Evolutionary conservation across 139 green algal species (phyloP).

Genomic region (Chara braunii): DNA sequence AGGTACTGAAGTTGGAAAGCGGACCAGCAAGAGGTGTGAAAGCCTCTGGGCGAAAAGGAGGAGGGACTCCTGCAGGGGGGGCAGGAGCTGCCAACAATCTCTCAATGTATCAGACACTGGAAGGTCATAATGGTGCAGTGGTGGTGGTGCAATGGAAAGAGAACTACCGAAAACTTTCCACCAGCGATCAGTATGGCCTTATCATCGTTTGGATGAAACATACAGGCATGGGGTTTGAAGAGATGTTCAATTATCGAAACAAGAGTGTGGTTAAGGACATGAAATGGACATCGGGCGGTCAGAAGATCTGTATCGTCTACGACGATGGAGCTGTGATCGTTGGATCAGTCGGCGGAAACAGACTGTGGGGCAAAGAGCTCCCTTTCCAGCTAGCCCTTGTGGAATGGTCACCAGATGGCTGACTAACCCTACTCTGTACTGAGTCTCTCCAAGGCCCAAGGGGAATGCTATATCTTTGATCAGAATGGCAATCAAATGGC

Average conservation of each 20-base stretch:
- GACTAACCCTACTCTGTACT: constrained; percentile 56
- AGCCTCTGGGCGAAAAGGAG: too few relatives aligned
- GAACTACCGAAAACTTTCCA: constrained; percentile 68
- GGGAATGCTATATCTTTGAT: constrained; percentile 69
- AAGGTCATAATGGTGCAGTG: constrained; percentile 63
- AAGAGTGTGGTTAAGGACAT: constrained; percentile 64
- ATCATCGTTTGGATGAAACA: constrained; percentile 82
- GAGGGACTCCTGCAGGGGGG: not conserved
- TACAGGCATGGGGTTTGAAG: constrained; percentile 74
- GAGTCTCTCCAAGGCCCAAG: too few relatives aligned
- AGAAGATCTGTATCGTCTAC: constrained; percentile 79
- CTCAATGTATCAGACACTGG: constrained; percentile 67
- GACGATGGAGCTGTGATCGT: constrained; percentile 78
- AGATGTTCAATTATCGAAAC: constrained; percentile 81
- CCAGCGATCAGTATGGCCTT: constrained; percentile 64
- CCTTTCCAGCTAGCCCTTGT: constrained; percentile 53
- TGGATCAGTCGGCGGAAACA: constrained; percentile 63
- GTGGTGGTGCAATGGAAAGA: constrained; percentile 63
- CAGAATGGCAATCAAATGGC: constrained; percentile 62
- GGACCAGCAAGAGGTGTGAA: too few relatives aligned
- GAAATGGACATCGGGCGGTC: constrained; percentile 65
- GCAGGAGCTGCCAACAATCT: constrained; percentile 33
- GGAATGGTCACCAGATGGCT: constrained; percentile 63
- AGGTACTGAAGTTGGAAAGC: constrained; percentile 50
- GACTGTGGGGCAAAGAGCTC: constrained; percentile 69